These are phyloP conservation scores for Neofusicoccum parvum DNA, from an alignment of 2,329 filamentous ascomycete species.

Conservation along the genomic window DNA sequence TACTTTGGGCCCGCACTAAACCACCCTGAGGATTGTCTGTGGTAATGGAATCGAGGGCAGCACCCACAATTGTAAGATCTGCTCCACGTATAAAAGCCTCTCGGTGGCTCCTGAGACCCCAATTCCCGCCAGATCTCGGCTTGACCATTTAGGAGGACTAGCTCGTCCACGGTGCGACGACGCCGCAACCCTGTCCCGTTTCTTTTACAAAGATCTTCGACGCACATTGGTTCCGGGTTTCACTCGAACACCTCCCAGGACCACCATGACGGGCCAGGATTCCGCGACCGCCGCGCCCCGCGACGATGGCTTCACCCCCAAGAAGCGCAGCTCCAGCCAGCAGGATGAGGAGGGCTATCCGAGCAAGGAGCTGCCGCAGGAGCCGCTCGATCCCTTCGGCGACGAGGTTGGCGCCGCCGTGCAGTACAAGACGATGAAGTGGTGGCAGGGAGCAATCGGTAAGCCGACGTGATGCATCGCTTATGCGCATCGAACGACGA, in stretches of 20 bases:
- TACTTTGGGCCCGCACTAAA: conserved; percentile 3
- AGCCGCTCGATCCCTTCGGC: conserved; percentile 26
- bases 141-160: background rate
- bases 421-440: conserved; percentile 55
- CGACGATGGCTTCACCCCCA: conserved; percentile 17
- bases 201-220: conserved; percentile 13
- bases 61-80: conserved; percentile 8
- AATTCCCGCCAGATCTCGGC: conserved; percentile 10
- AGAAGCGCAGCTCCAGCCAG: conserved; percentile 6
- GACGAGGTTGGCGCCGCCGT: conserved; percentile 43
- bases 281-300: conserved; percentile 7
- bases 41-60: background rate
- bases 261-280: conserved; percentile 4
- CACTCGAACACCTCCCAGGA: background rate
- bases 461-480: background rate
- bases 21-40: conserved; percentile 2
- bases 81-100: conserved; percentile 18
- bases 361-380: background rate
- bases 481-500: background rate
- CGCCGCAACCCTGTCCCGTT: background rate
- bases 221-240: background rate
- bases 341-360: conserved; percentile 3
- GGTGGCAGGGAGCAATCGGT: conserved; percentile 37
- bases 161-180: background rate
- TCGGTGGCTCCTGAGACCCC: conserved; percentile 1